Evolutionary conservation across 2,329 filamentous ascomycete species (phyloP).

Genomic region (Alternaria metachromatica): DNA sequence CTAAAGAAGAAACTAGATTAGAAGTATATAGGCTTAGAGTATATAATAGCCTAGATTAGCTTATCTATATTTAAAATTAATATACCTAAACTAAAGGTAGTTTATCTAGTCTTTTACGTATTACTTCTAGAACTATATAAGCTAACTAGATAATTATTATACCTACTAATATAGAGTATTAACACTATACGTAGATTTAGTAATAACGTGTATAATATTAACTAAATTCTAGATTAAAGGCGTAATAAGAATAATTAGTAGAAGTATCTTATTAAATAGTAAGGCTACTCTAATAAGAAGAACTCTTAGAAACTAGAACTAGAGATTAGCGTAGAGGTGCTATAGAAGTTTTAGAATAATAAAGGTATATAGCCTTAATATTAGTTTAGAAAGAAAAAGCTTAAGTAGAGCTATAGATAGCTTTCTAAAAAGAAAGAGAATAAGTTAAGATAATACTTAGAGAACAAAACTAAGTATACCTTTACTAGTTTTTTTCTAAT

Average conservation of each 20-base stretch:
- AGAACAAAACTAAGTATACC: no score
- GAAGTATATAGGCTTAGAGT: background rate
- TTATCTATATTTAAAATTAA: background rate
- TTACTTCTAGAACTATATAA: background rate
- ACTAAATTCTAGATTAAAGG: background rate
- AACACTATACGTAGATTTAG: background rate
- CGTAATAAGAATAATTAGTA: background rate
- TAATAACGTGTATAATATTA: background rate
- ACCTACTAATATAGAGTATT: background rate
- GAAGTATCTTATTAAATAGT: background rate
- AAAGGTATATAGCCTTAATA: background rate
- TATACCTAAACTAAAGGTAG: background rate
- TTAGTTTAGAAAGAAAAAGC: background rate
- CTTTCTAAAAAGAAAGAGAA: background rate
- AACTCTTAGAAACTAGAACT: background rate
- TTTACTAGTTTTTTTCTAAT: no score
- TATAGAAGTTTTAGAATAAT: background rate
- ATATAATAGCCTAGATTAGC: background rate
- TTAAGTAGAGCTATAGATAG: background rate
- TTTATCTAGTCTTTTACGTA: background rate
- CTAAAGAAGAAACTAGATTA: background rate
- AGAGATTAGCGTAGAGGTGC: background rate
- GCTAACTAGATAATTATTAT: background rate
- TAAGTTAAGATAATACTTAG: background rate
- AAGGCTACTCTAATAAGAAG: background rate